Percentiles rank a stretch among this genome's conserved stretches.
phyloP scores from a whole-genome alignment of 1,139 yeast species.

The Chernovozyma aurita region DNA sequence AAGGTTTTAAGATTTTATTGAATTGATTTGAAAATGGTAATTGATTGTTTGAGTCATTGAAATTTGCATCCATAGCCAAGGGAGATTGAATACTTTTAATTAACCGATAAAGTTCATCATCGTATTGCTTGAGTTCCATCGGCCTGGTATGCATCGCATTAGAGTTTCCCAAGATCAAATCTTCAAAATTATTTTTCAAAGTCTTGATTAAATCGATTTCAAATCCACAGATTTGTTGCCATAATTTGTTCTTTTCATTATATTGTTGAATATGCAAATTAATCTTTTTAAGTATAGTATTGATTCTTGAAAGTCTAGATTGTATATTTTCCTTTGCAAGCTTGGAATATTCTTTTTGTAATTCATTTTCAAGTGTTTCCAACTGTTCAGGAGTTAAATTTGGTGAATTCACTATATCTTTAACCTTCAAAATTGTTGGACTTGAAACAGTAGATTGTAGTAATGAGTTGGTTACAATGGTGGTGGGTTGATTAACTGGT shows the following conservation, averaged over 20 bases:
- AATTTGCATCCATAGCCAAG: slow-evolving; percentile 25
- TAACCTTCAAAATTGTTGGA: not conserved
- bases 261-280: slow-evolving; percentile 24
- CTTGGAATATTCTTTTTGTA: slow-evolving; percentile 28
- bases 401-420: slow-evolving; percentile 8
- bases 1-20: slow-evolving; percentile 21
- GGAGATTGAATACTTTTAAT: slow-evolving; percentile 31
- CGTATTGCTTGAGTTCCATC: slow-evolving; percentile 24
- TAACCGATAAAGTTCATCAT: slow-evolving; percentile 25
- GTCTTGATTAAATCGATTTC: slow-evolving; percentile 33
- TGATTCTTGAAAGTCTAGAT: slow-evolving; percentile 29
- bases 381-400: slow-evolving; percentile 26
- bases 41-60: slow-evolving; percentile 12
- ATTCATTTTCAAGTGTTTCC: slow-evolving; percentile 21
- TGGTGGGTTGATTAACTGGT: not conserved
- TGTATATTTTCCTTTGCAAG: slow-evolving; percentile 27
- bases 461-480: not conserved
- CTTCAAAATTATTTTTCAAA: slow-evolving; percentile 33
- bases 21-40: slow-evolving; percentile 32
- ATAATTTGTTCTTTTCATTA: slow-evolving; percentile 27
- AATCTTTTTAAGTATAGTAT: slow-evolving; percentile 24
- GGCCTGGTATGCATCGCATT: slow-evolving; percentile 12
- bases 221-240: slow-evolving; percentile 30
- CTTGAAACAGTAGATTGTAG: not conserved
- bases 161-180: slow-evolving; percentile 16